A percentile compares a stretch with the other conserved stretches of the same genome.
phyloP scores from a whole-genome alignment of 257 asterid genomes.

The Solanum paucissectum region DNA sequence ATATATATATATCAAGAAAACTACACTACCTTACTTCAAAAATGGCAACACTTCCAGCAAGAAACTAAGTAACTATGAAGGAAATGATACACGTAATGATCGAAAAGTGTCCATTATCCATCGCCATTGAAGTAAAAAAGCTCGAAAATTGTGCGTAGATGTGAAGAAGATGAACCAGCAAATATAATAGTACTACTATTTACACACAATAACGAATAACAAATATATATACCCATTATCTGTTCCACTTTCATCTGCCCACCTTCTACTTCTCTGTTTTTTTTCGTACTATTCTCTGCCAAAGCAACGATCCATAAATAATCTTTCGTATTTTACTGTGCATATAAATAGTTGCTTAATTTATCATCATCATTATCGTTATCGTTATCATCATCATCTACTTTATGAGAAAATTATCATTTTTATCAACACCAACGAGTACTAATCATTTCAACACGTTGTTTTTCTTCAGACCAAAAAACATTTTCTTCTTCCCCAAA shows the following conservation, averaged over 20 bases:
- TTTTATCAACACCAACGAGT: not conserved
- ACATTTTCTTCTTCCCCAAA: not conserved
- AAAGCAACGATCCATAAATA: not conserved
- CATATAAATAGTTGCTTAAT: not conserved
- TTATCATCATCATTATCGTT: not conserved
- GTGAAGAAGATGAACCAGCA: not conserved
- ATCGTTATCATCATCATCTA: not conserved
- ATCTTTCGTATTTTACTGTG: not conserved
- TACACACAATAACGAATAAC: not conserved
- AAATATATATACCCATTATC: not conserved
- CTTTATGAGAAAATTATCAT: constrained; percentile 40
- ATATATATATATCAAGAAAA: not conserved
- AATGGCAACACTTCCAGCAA: not conserved
- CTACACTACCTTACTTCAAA: not conserved
- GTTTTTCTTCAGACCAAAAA: not conserved
- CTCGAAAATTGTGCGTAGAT: not conserved
- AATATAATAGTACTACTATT: not conserved
- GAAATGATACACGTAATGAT: not conserved
- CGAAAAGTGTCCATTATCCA: not conserved
- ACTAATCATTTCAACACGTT: not conserved
- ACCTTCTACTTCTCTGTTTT: not conserved
- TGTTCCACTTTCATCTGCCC: not conserved
- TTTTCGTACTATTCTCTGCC: not conserved
- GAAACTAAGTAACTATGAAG: not conserved
- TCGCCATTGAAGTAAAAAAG: not conserved